Base-by-base conservation (phyloP, 2,329 filamentous ascomycete genomes). In the Talaromyces sp. region DNA sequence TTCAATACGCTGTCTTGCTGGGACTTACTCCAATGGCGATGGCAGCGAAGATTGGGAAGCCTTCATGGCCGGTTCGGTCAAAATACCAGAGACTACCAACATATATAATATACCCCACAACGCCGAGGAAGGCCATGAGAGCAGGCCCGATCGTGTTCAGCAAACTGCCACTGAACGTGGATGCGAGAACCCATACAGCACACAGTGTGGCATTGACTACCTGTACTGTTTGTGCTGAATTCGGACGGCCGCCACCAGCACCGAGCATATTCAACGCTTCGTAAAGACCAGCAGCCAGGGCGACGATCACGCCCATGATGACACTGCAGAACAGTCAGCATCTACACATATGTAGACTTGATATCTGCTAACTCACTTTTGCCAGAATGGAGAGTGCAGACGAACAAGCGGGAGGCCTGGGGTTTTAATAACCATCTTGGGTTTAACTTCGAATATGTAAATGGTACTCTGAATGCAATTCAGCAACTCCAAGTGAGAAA, bases 1-100 rank as follows among this genome's bases (percentile, higher is more conserved):
- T 23, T 23, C 23, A 23, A 23, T 23, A 23, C 23, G 23, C 23
- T 23, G 23, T 23, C 1, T 23, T 23, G 23, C 23, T 23, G 23
- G 23, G 23, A 23, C 23, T 23, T 30, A 55, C 30, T 18, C 72
- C 73, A 33, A 74, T 70, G 31, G 16, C 5, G 28, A 57, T 34
- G 6, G 7, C 55, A 28, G 55, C 55, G 14, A 57, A 47, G 34
- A 57, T 36, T 9, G 55, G 36, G 27, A 57, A 57, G 34, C 55
- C 34, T 36, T 55, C 55, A 2, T 57, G 8, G 7, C 55, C 55
- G 7, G 55, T 57, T 5, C 18, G 9, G 10, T 57, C 55, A 23
- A 47, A 57, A 18, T 57, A 57, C 34, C 6, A 30, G 7, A 57
- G 34, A 57, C 55, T 47, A 12, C 55, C 55, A 3, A 57, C 36